Evolutionary conservation across 805 yeast species (phyloP).

Genomic region (Candida tammaniensis): DNA sequence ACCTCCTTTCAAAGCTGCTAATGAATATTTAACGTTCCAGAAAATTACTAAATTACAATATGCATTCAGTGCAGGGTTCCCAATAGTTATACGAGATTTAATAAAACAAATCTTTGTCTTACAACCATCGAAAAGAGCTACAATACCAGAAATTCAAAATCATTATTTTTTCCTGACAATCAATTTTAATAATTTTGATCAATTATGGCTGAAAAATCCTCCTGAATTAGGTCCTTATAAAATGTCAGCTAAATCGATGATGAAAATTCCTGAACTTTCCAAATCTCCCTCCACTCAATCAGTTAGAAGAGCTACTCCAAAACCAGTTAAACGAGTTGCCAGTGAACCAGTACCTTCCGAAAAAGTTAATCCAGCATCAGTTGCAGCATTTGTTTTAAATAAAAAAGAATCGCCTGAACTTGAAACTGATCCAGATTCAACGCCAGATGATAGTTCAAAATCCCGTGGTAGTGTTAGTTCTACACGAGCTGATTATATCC

Average conservation of each 20-base stretch:
- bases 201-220: slow-evolving; percentile 66
- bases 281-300: slow-evolving; percentile 13
- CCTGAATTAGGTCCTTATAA: slow-evolving; percentile 73
- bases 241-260: slow-evolving; percentile 74
- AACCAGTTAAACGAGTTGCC: slow-evolving; percentile 10
- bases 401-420: slow-evolving; percentile 16
- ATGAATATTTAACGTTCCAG: slow-evolving; percentile 79
- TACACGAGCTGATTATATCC: slow-evolving; percentile 43
- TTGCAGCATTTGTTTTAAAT: slow-evolving; percentile 39
- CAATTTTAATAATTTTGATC: slow-evolving; percentile 63
- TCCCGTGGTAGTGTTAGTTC: not conserved
- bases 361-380: slow-evolving; percentile 35
- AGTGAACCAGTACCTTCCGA: slow-evolving; percentile 10
- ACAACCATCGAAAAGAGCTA: slow-evolving; percentile 67
- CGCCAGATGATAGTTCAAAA: not conserved
- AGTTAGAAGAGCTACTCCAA: slow-evolving; percentile 7
- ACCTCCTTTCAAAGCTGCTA: slow-evolving; percentile 81
- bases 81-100: slow-evolving; percentile 56
- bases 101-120: slow-evolving; percentile 62
- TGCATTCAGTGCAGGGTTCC: slow-evolving; percentile 72
- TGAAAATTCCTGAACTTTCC: slow-evolving; percentile 54
- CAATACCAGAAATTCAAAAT: slow-evolving; percentile 53
- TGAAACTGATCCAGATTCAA: slow-evolving; percentile 13
- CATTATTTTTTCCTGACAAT: slow-evolving; percentile 71
- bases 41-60: slow-evolving; percentile 76